Evolutionary conservation across 2,329 filamentous ascomycete genomes (phyloP).

Genomic region (Chaetomiaceae sp.): DNA sequence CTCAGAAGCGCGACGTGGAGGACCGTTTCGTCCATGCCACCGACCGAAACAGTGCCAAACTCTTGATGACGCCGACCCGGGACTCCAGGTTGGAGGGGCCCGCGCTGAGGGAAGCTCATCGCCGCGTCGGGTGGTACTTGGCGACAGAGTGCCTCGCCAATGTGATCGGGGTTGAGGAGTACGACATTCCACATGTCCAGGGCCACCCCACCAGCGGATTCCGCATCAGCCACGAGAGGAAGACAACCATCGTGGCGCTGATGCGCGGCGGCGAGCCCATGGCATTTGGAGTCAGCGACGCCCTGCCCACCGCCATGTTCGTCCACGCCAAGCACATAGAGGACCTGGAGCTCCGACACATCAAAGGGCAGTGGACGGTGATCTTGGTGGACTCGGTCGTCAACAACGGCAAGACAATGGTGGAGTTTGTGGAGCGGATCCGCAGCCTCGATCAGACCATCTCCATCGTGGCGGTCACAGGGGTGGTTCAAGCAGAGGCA

Average conservation of each 20-base stretch:
- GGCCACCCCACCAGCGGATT: constrained; percentile 39
- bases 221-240: constrained; percentile 39
- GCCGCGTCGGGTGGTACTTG: constrained; percentile 45
- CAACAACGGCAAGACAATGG: constrained; percentile 48
- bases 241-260: constrained; percentile 50
- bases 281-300: constrained; percentile 51
- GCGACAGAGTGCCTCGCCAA: constrained; percentile 42
- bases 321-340: constrained; percentile 36
- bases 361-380: constrained; percentile 35
- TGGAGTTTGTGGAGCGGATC: constrained; percentile 44
- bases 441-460: constrained; percentile 33
- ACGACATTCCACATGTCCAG: constrained; percentile 46
- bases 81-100: constrained; percentile 42
- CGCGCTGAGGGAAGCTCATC: constrained; percentile 43
- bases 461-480: constrained; percentile 48
- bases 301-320: constrained; percentile 46
- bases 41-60: constrained; percentile 36
- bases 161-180: constrained; percentile 44
- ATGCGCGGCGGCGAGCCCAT: constrained; percentile 60
- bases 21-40: constrained; percentile 38
- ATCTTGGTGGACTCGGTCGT: constrained; percentile 56
- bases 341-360: constrained; percentile 38
- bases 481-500: constrained; percentile 43
- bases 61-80: constrained; percentile 49
- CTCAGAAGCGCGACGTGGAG: background rate